phyloP scores from a whole-genome alignment of 805 yeast genomes.

The Metschnikowia reukaufii region DNA sequence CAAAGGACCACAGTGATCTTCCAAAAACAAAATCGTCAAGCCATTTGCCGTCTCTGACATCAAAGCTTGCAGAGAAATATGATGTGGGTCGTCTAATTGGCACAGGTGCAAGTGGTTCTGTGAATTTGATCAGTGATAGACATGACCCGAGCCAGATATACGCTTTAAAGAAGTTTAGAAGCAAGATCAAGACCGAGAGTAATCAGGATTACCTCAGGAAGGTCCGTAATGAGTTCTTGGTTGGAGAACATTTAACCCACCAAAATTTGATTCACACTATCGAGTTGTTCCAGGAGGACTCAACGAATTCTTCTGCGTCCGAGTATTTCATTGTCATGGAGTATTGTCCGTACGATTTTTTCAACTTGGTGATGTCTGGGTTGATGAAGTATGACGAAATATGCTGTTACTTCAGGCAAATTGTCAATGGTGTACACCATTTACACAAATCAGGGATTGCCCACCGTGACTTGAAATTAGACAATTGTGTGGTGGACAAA shows the following conservation, averaged over 20 bases:
- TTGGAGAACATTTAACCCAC: conserved; percentile 73
- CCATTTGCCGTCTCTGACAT: conserved; percentile 14
- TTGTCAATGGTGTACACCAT: conserved; percentile 70
- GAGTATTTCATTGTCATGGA: conserved; percentile 82
- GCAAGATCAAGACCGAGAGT: conserved; percentile 59
- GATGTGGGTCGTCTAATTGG: conserved; percentile 76
- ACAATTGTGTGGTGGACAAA: conserved; percentile 81
- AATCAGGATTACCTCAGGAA: conserved; percentile 71
- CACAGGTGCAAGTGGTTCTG: conserved; percentile 94
- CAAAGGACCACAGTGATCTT: conserved; percentile 17
- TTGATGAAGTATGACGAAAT: conserved; percentile 69
- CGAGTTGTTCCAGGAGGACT: conserved; percentile 69
- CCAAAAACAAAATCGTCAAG: conserved; percentile 10
- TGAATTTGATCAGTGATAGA: conserved; percentile 67
- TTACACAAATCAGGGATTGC: conserved; percentile 83
- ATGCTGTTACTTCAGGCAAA: conserved; percentile 80
- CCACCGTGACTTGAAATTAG: conserved; percentile 89
- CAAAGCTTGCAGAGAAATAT: conserved; percentile 51
- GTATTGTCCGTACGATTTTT: conserved; percentile 87
- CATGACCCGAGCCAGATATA: conserved; percentile 54
- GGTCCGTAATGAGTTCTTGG: conserved; percentile 77
- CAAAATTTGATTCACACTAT: conserved; percentile 77
- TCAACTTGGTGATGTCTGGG: conserved; percentile 90
- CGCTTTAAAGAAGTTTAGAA: conserved; percentile 86
- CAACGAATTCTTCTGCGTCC: conserved; percentile 9